Evolutionary conservation across 2,329 filamentous ascomycete genomes (phyloP), one percentile per base, ranked within the genome.

Genomic region (Leptodontidium sp.): DNA sequence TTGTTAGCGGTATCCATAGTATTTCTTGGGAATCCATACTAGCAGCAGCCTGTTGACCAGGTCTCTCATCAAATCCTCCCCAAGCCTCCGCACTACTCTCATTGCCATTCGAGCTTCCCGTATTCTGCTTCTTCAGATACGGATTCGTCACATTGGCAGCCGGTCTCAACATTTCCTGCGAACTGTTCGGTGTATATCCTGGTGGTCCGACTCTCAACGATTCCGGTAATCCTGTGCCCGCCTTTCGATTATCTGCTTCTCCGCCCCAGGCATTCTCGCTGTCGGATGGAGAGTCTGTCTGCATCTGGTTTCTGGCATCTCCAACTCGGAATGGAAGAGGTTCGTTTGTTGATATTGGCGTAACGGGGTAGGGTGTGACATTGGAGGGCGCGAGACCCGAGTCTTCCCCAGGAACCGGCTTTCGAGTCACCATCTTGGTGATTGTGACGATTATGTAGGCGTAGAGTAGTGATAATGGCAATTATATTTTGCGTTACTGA

Each of bases 71-170:
- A 45, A 67, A 50, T 40, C 69, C 65, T 58, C 73, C 70, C 76
- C 76, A 78, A 59, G 73, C 74, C 66, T 71, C 66, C 32, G 76
- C 72, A 69, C 76, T 76, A 45, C 73, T 75, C 59, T 77, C 73
- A 24, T 69, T 73, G 43, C 70, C 71, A 58, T 64, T 71, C 3
- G 61, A 67, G 58, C 59, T 68, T 64, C 67, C 69, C 15, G 68
- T 73, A 9, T 68, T 64, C 43, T 76, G 71, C n/a, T 65, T 73
- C 47, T 71, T 70, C 26, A 76, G 26, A 61, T 73, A 79, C n/a
- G 77, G 77, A 64, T 79, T 79, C n/a, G 74, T 78, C n/a, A 50
- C 68, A 12, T 65, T 57, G 5, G 66, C 9, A n/a, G 65, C 47
- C 45, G 72, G 70, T 21, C 68, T 58, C 38, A 74, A 50, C 62